Base-by-base conservation (phyloP, 2,329 filamentous ascomycete genomes). In the Penicillium sp. region DNA sequence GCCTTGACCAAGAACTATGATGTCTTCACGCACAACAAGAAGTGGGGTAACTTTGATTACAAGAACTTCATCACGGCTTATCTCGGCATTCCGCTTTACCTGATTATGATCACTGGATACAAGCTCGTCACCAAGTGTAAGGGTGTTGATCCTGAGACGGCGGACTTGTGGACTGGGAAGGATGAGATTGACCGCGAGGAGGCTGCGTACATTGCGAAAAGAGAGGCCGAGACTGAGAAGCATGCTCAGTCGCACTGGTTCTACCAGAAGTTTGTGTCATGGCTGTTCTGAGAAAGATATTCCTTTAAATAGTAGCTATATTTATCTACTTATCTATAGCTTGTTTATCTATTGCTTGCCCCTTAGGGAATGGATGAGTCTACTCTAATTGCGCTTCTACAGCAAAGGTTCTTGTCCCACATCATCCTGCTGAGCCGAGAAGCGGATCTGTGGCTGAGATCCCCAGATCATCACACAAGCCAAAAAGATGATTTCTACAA, bases 1-100 rank as follows among this genome's bases (percentile, higher is more conserved):
- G 84, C 88, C 1, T 70, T 96, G 51, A 93, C 90, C 69, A 96
- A 95, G 83, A 93, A 91, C 80, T 95, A 86, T 75, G 81, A 84
- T 55, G 87, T 89, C 57, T 95, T 95, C 74, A 79, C 85, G 2
- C 74, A 72, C 57, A 73, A 66, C 43, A 54, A 71, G 65, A 68
- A 77, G 64, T 79, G 81, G 55, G 81, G 80, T 52, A 78, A 79
- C 50, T 90, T 90, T 63, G 84, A 89, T 73, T 89, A 89, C 79
- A 87, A 89, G 79, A 87, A 84, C 67, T 92, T 93, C 75, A 84
- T 93, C 72, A 91, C 88, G 0, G 88, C 87, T 26, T 92, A 92
- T 72, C 78, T 89, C 8, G 90, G 89, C 50, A 91, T 93, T 64
- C 90, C 90, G 1, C 74, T 93, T 22, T 93, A 91, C 73, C 73